Conservation (phyloP, 768 basidiomycete species). For the Pseudohyphozyma bogoriensis region DNA sequence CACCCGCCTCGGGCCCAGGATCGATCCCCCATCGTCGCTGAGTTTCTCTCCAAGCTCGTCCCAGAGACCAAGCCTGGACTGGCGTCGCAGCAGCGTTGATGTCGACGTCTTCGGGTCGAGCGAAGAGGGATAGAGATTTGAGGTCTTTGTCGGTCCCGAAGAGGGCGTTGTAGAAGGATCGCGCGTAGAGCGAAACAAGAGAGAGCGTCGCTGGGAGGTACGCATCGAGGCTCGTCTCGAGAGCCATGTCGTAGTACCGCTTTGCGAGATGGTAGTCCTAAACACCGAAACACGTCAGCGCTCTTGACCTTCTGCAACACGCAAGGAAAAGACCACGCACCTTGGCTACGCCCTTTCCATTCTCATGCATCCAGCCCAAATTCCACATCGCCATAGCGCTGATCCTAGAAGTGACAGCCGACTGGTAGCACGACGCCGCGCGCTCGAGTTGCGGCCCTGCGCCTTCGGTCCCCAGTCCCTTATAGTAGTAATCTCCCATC, state of each 20-base stretch:
- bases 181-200: slow-evolving; percentile 65
- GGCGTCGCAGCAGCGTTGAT: not conserved
- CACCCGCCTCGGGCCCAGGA: slow-evolving; percentile 15
- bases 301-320: not conserved
- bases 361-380: slow-evolving; percentile 98
- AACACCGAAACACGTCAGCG: not conserved
- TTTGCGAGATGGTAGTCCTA: slow-evolving; percentile 96
- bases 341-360: slow-evolving; percentile 81
- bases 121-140: slow-evolving; percentile 22
- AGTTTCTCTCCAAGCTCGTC: slow-evolving; percentile 20
- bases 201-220: slow-evolving; percentile 79
- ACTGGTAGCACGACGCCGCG: slow-evolving; percentile 86
- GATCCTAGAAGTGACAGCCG: slow-evolving; percentile 81
- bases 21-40: slow-evolving; percentile 27
- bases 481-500: slow-evolving; percentile 95
- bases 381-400: slow-evolving; percentile 98
- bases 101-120: not conserved
- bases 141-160: slow-evolving; percentile 20
- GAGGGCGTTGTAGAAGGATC: slow-evolving; percentile 51
- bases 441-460: slow-evolving; percentile 65
- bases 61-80: slow-evolving; percentile 9
- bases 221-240: slow-evolving; percentile 79
- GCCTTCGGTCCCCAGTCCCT: slow-evolving; percentile 65
- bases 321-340: slow-evolving; percentile 41
- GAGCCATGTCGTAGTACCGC: slow-evolving; percentile 80